Conservation (phyloP, 164 flowering plant species). For the Liquidambar formosana region DNA sequence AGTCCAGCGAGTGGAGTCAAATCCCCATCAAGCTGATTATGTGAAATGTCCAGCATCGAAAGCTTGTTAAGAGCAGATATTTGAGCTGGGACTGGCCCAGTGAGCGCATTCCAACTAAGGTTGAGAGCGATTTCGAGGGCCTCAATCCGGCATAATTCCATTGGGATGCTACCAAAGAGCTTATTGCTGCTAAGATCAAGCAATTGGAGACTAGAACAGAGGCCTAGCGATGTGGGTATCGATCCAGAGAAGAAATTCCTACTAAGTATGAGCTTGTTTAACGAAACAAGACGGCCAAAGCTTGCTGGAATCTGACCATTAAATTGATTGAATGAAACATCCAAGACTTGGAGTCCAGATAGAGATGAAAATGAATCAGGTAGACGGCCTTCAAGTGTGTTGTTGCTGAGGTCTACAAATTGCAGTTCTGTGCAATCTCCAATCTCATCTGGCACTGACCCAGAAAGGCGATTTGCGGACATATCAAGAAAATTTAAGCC, state of each 20-base stretch:
- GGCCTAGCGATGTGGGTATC: slow-evolving; percentile 57
- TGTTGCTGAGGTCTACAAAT: slow-evolving; percentile 52
- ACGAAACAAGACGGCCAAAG: slow-evolving; percentile 54
- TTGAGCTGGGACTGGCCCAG: slow-evolving; percentile 60
- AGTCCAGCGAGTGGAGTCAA: slow-evolving; percentile 55
- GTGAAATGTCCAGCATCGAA: slow-evolving; percentile 60
- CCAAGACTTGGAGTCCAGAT: slow-evolving; percentile 48
- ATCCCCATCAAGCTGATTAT: slow-evolving; percentile 59
- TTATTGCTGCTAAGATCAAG: slow-evolving; percentile 74
- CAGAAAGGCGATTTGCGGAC: slow-evolving; percentile 46
- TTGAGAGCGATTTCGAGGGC: slow-evolving; percentile 77
- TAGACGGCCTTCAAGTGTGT: slow-evolving; percentile 46
- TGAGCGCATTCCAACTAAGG: slow-evolving; percentile 61
- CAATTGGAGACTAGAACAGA: slow-evolving; percentile 59
- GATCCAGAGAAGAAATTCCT: slow-evolving; percentile 51
- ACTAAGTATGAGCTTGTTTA: slow-evolving; percentile 54
- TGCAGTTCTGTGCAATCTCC: slow-evolving; percentile 47
- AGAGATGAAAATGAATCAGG: slow-evolving; percentile 50
- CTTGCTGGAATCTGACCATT: slow-evolving; percentile 53
- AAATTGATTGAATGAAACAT: slow-evolving; percentile 45
- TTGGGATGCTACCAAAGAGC: slow-evolving; percentile 56
- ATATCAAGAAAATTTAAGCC: slow-evolving; percentile 58
- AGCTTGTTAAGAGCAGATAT: slow-evolving; percentile 50
- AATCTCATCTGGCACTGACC: slow-evolving; percentile 55
- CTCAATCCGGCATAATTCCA: slow-evolving; percentile 49